Conservation (phyloP, 148 eudicot species). For the Salicornia ramosissima region DNA sequence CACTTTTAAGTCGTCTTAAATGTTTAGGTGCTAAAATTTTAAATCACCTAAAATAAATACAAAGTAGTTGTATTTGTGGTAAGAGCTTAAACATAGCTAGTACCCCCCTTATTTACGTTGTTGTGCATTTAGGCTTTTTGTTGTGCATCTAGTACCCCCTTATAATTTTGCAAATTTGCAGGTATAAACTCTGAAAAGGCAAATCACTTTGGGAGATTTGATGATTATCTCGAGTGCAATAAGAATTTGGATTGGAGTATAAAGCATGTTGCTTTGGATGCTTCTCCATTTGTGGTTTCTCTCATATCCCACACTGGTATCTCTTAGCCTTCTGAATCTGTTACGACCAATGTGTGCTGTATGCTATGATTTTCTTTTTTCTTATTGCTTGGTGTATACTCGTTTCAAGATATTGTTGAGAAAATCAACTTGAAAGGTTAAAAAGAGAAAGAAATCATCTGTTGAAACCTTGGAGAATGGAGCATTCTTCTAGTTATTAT, state of each 20-base stretch:
- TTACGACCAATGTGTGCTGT: not conserved
- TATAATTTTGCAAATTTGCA: not conserved
- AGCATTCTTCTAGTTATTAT: not conserved
- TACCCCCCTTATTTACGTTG: too few relatives aligned
- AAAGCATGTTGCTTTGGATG: constrained; percentile 7
- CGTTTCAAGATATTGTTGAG: too few relatives aligned
- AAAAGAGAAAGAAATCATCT: not conserved
- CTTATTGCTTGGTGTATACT: not conserved
- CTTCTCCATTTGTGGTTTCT: constrained; percentile 18
- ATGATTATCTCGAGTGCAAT: not conserved
- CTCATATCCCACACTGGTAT: constrained; percentile 10
- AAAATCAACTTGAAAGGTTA: too few relatives aligned
- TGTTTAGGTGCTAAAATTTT: too few relatives aligned
- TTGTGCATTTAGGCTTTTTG: too few relatives aligned
- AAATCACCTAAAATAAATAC: too few relatives aligned
- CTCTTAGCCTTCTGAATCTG: not conserved
- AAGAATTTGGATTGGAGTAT: constrained; percentile 2
- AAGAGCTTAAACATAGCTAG: too few relatives aligned
- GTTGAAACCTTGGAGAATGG: not conserved
- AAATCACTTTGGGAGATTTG: constrained; percentile 15
- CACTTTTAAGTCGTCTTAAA: too few relatives aligned
- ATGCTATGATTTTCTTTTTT: not conserved
- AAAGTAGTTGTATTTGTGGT: too few relatives aligned
- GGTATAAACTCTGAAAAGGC: not conserved
- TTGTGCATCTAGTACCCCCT: not conserved